Evolutionary conservation across 257 asterid genomes (phyloP), one percentile per base, ranked within the genome.

Genomic region (Lycium barbarum): DNA sequence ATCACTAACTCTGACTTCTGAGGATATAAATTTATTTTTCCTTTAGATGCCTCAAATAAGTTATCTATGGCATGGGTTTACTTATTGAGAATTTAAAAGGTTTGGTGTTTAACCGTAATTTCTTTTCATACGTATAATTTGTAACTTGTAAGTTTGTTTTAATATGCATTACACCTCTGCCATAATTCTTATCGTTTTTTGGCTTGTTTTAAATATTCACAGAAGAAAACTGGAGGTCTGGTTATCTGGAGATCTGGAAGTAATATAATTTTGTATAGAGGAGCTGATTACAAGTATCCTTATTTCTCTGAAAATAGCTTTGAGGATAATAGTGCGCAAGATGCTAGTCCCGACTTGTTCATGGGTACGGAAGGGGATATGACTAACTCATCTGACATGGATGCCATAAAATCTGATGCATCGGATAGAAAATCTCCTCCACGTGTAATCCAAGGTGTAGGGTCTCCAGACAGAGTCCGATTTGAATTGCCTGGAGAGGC

Each of bases 201-300:
- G 51, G 53, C 59, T 43, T 63, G 18, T 63, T 55, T 62, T 86
- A 49, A 83, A 62, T 82, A 63, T 88, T 89, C 88, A 88, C 98
- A 97, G 99, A 94, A 85, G 84, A 95, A 94, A 90, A 94, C 98
- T 67, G 99, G 98, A 89, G 99, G 99, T 73, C 86, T 95, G 81
- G 99, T 97, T 86, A 72, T 95, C 87, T 97, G 99, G 99, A 94
- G 99, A 90, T 94, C 98, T 83, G 99, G 99, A 91, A 87, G 96
- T 86, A 92, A 91, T 80, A 91, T 97, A 84, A 87, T 97, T 88
- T 78, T 97, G 87, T 97, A 94, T 91, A 90, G 99, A 91, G 98
- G 99, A 80, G 85, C 93, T 63, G 88, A 91, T 83, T 97, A 97
- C 89, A 93, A 95, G 88, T 97, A 92, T 87, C 99, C 99, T 6